Base-by-base conservation (phyloP, 202 grass and related monocot genomes). In the Setaria italica region DNA sequence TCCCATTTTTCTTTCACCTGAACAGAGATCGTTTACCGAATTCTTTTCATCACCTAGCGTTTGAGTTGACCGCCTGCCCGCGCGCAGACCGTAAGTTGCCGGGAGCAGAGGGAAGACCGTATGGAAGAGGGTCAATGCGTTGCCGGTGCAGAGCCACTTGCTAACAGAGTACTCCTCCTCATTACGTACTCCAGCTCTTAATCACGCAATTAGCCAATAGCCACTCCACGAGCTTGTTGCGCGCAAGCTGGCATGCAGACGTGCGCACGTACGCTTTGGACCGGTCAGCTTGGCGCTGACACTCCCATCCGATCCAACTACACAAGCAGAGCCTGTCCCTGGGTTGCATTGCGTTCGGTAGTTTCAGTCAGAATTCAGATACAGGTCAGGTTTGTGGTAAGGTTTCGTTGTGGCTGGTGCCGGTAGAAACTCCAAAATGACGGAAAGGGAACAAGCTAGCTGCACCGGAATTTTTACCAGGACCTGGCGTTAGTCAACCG, bases 141-240 rank as follows among this genome's bases (percentile, higher is more conserved):
- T 34, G 64, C 72, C 13, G 42, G 53, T 51, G 62, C 51, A 76
- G 54, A 33, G 34, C 58, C 65, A 65, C 49, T n/a, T 79, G 59
- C 5, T 41, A 49, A 20, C 7, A 16, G 42, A 32, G 4, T 11
- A 78, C 13, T 7, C 1, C 4, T 57, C 1, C 2, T 48, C 4
- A 45, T 48, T 48, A 32, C 8, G 0, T 6, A 35, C 34, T 35
- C 34, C 34, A 35, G 34, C 34, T 39, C 17, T 34, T 79, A 33
- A 65, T 47, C 41, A 10, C n/a, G 43, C 60, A 14, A 66, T 35
- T 32, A 70, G 79, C 51, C 51, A 14, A 33, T 35, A 39, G 37
- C 39, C 39, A 41, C 17, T 11, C 29, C 1, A 7, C 19, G n/a
- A 58, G 47, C 34, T 29, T 4, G 17, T 16, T 12, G 83, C 68